Evolutionary conservation across 225 moss, liverwort and hornwort species (phyloP), one percentile per base, ranked within the genome.

Genomic region (Sphagnum tenellum): DNA sequence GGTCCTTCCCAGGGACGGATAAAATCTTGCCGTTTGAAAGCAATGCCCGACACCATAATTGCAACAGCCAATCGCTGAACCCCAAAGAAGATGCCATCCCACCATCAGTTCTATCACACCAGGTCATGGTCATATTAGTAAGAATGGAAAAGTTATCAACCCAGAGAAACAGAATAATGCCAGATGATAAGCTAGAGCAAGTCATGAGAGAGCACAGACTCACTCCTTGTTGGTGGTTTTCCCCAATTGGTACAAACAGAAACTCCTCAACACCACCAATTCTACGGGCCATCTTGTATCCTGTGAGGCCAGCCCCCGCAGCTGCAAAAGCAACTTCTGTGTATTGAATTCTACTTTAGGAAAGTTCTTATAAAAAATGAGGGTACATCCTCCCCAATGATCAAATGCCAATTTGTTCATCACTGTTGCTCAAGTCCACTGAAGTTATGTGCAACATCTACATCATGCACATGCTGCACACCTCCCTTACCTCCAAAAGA

Each of bases 201-300:
- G 3, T 4, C 8, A 48, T 45, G 48, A 65, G 51, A 46, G 14
- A 46, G 5, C 44, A 48, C 3, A 45, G 45, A 48, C 70, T 1
- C 79, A 83, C 92, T 81, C 96, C 96, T 87, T 90, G 90, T 75
- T 90, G 92, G 64, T 98, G 96, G 65, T 92, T 98, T 58, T 73
- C 74, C 50, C 96, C 96, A 12, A 98, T 72, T 47, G 83, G 77
- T 62, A 90, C 74, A 62, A 98, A 90, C 71, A 85, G 74, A 72
- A 98, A 98, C 77, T 98, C 96, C 11, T 90, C 88, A 52, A 98
- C 75, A 51, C 88, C 96, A 67, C 90, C 90, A 57, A 83, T 92
- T 61, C 96, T 72, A 63, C 90, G 79, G 49, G 92, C 96, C 96
- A 98, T 92, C 71, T 98, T 98, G 57, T 88, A 82, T 59, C 96